These are phyloP conservation scores for Polychaeton citri DNA, from an alignment of 2,329 filamentous ascomycete species.

Conservation along the genomic window DNA sequence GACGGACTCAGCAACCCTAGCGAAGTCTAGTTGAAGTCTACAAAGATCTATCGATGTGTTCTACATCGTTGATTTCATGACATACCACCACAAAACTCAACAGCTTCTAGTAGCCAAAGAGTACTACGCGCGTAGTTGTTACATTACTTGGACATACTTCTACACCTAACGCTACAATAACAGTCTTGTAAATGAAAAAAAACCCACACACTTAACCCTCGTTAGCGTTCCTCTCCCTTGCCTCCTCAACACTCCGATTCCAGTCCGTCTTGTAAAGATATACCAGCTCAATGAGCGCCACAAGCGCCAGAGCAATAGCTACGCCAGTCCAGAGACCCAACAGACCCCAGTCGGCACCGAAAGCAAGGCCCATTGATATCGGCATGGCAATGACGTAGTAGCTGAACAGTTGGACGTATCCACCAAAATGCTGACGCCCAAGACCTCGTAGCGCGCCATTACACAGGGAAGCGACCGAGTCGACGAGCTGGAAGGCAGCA, in stretches of 20 bases:
- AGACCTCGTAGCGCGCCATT: constrained; percentile 77
- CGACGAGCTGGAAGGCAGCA: constrained; percentile 80
- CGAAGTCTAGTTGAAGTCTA: no score
- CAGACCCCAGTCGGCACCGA: constrained; percentile 63
- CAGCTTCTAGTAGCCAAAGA: no score
- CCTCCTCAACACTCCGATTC: constrained; percentile 44
- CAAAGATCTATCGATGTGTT: no score
- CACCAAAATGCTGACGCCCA: constrained; percentile 75
- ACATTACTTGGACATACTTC: no score
- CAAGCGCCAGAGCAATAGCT: constrained; percentile 49
- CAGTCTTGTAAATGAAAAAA: no score
- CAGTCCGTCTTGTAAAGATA: constrained; percentile 43
- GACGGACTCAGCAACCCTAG: no score
- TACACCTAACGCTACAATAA: no score
- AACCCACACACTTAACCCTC: constrained; percentile 7
- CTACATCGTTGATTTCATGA: no score
- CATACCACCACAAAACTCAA: no score
- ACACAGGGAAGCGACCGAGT: constrained; percentile 62
- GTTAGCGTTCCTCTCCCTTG: constrained; percentile 36
- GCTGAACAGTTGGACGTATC: constrained; percentile 70
- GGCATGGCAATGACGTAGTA: constrained; percentile 81
- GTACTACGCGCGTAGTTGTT: no score
- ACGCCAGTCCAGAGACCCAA: constrained; percentile 59
- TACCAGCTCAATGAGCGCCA: constrained; percentile 39
- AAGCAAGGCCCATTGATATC: constrained; percentile 63